Evolutionary conservation across 1,284 basidiomycete species (phyloP).

Genomic region (Ceraceosorus guamensis): DNA sequence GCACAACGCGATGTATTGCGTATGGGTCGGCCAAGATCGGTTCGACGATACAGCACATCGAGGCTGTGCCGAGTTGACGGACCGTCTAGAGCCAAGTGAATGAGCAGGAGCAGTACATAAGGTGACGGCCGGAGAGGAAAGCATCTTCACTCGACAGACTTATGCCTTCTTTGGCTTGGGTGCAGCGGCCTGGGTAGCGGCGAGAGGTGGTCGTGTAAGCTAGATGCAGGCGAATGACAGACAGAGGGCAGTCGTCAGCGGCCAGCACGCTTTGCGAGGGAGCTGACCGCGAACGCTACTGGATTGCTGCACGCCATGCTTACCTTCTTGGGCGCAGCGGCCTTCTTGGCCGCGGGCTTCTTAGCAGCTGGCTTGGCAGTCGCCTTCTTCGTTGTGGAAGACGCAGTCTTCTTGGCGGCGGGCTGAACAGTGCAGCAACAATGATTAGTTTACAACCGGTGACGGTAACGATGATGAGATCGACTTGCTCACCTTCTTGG

Average conservation of each 20-base stretch:
- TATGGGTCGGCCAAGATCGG: too few species aligned
- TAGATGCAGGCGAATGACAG: not conserved
- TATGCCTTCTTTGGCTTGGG: slow-evolving; percentile 15
- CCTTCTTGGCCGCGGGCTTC: slow-evolving; percentile 19
- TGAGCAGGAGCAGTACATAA: too few species aligned
- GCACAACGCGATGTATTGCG: too few species aligned
- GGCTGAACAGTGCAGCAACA: slow-evolving; percentile 15
- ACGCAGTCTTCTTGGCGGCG: slow-evolving; percentile 17
- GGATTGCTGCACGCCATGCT: not conserved
- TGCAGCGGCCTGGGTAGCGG: slow-evolving; percentile 11
- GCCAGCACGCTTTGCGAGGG: not conserved
- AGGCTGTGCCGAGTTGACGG: too few species aligned
- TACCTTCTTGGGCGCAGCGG: not conserved
- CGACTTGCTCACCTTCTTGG: slow-evolving; percentile 6
- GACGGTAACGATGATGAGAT: not conserved
- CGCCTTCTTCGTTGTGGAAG: slow-evolving; percentile 38
- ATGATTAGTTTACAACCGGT: not conserved
- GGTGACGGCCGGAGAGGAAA: too few species aligned
- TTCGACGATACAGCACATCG: too few species aligned
- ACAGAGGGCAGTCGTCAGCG: too few species aligned
- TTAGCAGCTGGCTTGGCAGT: slow-evolving; percentile 45
- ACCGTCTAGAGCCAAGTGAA: too few species aligned
- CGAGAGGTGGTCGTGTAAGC: not conserved
- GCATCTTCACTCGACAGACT: too few species aligned
- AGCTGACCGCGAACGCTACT: not conserved